Percentiles rank a stretch among this genome's conserved stretches.
Conservation (phyloP, 106 monocot species). For the Acorus gramineus region DNA sequence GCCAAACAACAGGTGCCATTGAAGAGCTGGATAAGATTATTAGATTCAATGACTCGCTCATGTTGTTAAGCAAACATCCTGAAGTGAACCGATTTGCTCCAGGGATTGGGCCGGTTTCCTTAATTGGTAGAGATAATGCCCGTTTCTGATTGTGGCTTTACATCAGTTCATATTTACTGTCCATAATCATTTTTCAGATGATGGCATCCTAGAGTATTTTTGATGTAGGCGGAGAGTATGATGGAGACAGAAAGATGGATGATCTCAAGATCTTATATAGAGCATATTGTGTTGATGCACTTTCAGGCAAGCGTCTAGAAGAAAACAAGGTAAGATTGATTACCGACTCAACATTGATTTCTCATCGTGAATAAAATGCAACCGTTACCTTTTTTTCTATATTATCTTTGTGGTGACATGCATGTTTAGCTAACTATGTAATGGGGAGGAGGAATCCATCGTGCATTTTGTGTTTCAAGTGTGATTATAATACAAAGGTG, state of each 20-base stretch:
- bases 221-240: constrained; percentile 69
- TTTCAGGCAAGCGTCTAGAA: constrained; percentile 57
- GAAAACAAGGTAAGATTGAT: constrained; percentile 43
- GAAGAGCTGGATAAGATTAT: constrained; percentile 69
- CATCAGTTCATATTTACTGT: background rate
- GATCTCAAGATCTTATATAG: constrained; percentile 80
- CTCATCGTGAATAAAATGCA: background rate
- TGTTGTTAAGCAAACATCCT: constrained; percentile 56
- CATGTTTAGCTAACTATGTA: no score
- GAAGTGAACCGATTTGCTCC: constrained; percentile 53
- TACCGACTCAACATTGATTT: background rate
- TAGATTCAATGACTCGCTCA: constrained; percentile 56
- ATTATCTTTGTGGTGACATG: no score
- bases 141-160: background rate
- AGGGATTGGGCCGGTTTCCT: constrained; percentile 75
- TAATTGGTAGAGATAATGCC: constrained; percentile 38
- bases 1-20: constrained; percentile 20
- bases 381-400: background rate
- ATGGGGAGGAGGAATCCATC: no score
- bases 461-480: no score
- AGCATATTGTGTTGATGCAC: constrained; percentile 67
- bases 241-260: constrained; percentile 63
- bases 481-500: no score
- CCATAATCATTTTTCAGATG: background rate
- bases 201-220: background rate